Evolutionary conservation across 1,284 basidiomycete genomes (phyloP).

Genomic region (Irpex rosettiformis): DNA sequence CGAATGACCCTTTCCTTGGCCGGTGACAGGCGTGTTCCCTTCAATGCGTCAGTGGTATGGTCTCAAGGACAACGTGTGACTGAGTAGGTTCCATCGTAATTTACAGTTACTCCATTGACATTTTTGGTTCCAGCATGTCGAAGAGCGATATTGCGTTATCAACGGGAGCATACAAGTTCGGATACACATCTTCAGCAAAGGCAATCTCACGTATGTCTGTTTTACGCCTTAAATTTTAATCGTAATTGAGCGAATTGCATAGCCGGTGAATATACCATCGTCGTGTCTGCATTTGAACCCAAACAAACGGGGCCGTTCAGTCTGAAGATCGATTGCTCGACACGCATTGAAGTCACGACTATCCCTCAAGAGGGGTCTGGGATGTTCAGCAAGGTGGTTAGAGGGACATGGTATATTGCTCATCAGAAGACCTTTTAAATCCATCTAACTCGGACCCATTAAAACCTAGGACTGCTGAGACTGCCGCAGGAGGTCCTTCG

Average conservation of each 20-base stretch:
- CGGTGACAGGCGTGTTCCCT: slow-evolving; percentile 62
- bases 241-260: background rate
- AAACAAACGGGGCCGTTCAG: slow-evolving; percentile 62
- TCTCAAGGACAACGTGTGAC: slow-evolving; percentile 68
- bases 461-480: slow-evolving; percentile 43
- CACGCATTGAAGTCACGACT: slow-evolving; percentile 63
- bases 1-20: slow-evolving; percentile 50
- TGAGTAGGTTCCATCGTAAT: slow-evolving; percentile 50
- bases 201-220: slow-evolving; percentile 51
- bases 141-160: slow-evolving; percentile 68
- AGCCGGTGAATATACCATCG: slow-evolving; percentile 82
- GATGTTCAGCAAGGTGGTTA: slow-evolving; percentile 73
- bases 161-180: slow-evolving; percentile 83
- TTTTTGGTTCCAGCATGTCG: slow-evolving; percentile 38
- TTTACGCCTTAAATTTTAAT: slow-evolving; percentile 5
- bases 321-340: slow-evolving; percentile 60
- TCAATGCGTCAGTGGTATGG: slow-evolving; percentile 78
- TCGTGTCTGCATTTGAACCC: slow-evolving; percentile 83
- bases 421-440: background rate
- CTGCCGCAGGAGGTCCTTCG: slow-evolving; percentile 65
- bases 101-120: background rate
- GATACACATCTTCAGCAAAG: slow-evolving; percentile 57
- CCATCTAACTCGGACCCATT: background rate
- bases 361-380: slow-evolving; percentile 91
- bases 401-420: slow-evolving; percentile 63